Percentiles rank a stretch among this genome's conserved stretches.
phyloP scores from a whole-genome alignment of 345 rosid species.

The Lenwebbia sp. region DNA sequence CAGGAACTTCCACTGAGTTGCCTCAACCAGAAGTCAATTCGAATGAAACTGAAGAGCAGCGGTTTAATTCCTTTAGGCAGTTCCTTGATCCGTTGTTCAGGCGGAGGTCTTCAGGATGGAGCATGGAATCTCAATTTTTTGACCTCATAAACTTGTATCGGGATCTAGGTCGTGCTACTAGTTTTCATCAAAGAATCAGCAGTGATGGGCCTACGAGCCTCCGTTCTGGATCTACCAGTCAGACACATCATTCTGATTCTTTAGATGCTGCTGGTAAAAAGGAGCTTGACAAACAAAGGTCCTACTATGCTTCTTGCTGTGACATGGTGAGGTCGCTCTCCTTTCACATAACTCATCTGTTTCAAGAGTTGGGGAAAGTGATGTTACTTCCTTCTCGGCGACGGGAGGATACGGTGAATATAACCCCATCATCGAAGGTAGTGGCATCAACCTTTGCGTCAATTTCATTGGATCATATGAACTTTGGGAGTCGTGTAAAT shows the following conservation, averaged over 20 bases:
- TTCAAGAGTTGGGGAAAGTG: slow-evolving; percentile 93
- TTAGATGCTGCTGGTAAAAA: slow-evolving; percentile 37
- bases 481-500: slow-evolving; percentile 50
- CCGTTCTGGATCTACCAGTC: slow-evolving; percentile 28
- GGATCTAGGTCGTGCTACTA: slow-evolving; percentile 76
- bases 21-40: slow-evolving; percentile 41
- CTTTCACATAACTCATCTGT: slow-evolving; percentile 82
- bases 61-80: slow-evolving; percentile 82
- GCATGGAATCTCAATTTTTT: slow-evolving; percentile 80
- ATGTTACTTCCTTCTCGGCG: slow-evolving; percentile 91
- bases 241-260: slow-evolving; percentile 29
- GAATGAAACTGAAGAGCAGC: slow-evolving; percentile 57
- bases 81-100: slow-evolving; percentile 84
- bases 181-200: slow-evolving; percentile 53
- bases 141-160: slow-evolving; percentile 85
- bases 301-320: slow-evolving; percentile 79
- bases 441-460: slow-evolving; percentile 82
- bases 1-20: slow-evolving; percentile 29
- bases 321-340: slow-evolving; percentile 84
- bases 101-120: slow-evolving; percentile 82
- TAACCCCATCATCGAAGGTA: slow-evolving; percentile 67
- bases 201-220: slow-evolving; percentile 37
- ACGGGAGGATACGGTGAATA: slow-evolving; percentile 80
- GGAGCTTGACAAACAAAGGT: slow-evolving; percentile 67
- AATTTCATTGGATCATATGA: slow-evolving; percentile 67